phyloP scores from a whole-genome alignment of 768 basidiomycete species.

The Lyophyllum shimeji region DNA sequence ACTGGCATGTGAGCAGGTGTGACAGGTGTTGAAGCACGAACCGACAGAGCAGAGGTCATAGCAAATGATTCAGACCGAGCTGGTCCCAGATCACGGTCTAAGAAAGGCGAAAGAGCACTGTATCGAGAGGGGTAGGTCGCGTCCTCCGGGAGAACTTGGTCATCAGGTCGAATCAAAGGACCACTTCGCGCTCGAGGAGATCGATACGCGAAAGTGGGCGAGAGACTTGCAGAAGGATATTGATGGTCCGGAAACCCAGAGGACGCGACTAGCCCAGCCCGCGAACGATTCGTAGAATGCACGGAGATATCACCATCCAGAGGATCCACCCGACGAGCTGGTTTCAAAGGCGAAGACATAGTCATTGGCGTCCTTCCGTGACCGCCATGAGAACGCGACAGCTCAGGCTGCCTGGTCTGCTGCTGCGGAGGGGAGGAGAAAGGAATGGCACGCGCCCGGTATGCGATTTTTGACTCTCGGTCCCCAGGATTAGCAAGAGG shows the following conservation, averaged over 20 bases:
- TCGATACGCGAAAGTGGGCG: neutral
- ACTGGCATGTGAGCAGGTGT: neutral
- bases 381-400: neutral
- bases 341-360: conserved; percentile 5
- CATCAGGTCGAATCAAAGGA: neutral
- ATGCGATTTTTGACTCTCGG: neutral
- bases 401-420: neutral
- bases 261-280: neutral
- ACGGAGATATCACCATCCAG: neutral
- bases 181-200: neutral
- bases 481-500: neutral
- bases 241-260: neutral
- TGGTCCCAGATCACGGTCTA: neutral
- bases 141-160: neutral
- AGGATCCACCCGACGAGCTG: neutral
- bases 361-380: neutral
- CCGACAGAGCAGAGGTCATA: neutral
- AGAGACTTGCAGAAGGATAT: neutral
- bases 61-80: neutral
- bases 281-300: neutral
- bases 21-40: neutral
- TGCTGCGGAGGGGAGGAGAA: conserved; percentile 7
- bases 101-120: neutral
- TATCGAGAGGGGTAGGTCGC: neutral
- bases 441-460: neutral